Conservation (phyloP, 1,284 basidiomycete species). For the Kwoniella shivajii region DNA sequence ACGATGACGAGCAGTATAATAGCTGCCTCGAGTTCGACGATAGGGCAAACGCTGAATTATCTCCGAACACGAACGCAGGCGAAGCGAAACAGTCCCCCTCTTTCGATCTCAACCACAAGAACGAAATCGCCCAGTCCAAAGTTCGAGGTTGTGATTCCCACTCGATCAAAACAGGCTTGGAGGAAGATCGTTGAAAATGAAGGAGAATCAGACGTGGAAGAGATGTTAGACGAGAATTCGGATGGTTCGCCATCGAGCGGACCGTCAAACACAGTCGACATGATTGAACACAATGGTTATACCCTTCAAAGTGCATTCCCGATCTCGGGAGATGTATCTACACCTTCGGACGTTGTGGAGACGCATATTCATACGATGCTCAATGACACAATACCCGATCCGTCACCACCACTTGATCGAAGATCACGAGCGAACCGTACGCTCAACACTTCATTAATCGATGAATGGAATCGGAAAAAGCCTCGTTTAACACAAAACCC, state of each 20-base stretch:
- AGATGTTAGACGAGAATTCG: constrained; percentile 1
- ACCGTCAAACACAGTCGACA: constrained; percentile 3
- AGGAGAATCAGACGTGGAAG: constrained; percentile 16
- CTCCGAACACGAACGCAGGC: too few relatives aligned
- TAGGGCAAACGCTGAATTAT: too few relatives aligned
- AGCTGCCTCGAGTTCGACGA: too few relatives aligned
- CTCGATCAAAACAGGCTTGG: constrained; percentile 9
- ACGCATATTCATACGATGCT: not conserved
- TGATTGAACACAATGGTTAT: constrained; percentile 7
- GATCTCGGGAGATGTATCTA: not conserved
- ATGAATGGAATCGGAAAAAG: constrained; percentile 26
- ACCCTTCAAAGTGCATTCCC: constrained; percentile 1
- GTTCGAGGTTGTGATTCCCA: constrained; percentile 9
- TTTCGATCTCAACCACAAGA: not conserved
- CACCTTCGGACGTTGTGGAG: not conserved
- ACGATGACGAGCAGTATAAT: too few relatives aligned
- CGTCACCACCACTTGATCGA: constrained; percentile 25
- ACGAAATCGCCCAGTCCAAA: not conserved
- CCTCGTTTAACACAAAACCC: constrained; percentile 25
- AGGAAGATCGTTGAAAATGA: constrained; percentile 8
- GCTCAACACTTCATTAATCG: constrained; percentile 21
- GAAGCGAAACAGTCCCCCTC: not conserved
- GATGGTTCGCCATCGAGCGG: constrained; percentile 10
- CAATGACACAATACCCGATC: constrained; percentile 13
- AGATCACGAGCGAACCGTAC: constrained; percentile 24